Evolutionary conservation across 768 basidiomycete species (phyloP).

Genomic region (Kwoniella shandongensis): DNA sequence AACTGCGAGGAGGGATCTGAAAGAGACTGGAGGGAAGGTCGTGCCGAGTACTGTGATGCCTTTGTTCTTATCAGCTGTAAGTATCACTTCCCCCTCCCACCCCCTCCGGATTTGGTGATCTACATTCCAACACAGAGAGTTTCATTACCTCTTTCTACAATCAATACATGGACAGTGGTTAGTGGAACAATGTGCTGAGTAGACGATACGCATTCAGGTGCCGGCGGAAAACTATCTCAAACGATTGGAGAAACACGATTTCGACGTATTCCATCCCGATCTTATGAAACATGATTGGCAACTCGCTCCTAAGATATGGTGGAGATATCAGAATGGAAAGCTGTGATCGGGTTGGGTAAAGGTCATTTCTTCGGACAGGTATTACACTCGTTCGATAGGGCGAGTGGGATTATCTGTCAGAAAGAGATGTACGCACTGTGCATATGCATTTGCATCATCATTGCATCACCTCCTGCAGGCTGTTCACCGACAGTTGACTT

Average conservation of each 20-base stretch:
- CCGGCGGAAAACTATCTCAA: slow-evolving; percentile 50
- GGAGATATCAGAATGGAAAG: slow-evolving; percentile 34
- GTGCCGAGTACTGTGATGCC: slow-evolving; percentile 43
- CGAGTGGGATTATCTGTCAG: no score
- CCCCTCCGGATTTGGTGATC: background rate
- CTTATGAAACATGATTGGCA: slow-evolving; percentile 50
- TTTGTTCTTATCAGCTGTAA: slow-evolving; percentile 47
- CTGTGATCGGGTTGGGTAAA: slow-evolving; percentile 15
- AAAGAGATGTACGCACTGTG: no score
- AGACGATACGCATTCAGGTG: no score
- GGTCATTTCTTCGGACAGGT: no score
- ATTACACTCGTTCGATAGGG: no score
- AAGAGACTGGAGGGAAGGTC: slow-evolving; percentile 39
- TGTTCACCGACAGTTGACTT: no score
- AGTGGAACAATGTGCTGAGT: no score
- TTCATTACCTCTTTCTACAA: no score
- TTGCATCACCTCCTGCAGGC: no score
- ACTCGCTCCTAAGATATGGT: slow-evolving; percentile 49
- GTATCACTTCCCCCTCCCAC: slow-evolving; percentile 12
- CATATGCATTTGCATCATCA: no score
- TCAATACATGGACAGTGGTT: no score
- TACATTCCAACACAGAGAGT: no score
- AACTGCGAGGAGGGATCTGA: slow-evolving; percentile 50
- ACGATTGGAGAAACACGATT: slow-evolving; percentile 47
- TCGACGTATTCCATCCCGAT: slow-evolving; percentile 51